Evolutionary conservation across 1,139 yeast genomes (phyloP).

Genomic region (Starmera stellimalicola): DNA sequence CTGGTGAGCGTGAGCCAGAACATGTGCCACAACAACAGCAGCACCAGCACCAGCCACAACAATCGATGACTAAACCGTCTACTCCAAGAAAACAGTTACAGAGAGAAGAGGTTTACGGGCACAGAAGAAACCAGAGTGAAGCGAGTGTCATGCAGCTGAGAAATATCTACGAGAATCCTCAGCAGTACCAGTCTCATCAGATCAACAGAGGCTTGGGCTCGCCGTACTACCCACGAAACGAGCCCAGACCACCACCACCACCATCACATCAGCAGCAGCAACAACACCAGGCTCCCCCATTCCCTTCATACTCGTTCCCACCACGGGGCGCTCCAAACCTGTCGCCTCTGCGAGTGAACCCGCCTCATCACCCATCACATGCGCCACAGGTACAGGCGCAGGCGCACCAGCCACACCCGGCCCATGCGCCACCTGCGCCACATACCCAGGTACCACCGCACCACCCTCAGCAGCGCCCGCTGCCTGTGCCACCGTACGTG

Average conservation of each 20-base stretch:
- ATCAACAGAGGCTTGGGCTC: constrained; percentile 8
- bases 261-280: constrained; percentile 5
- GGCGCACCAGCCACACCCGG: constrained; percentile 1
- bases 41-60: too few species aligned
- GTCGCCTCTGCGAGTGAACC: background rate
- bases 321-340: constrained; percentile 1
- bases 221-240: constrained; percentile 6
- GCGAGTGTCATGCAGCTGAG: constrained; percentile 11
- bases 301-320: constrained; percentile 3
- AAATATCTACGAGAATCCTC: constrained; percentile 12
- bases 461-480: constrained; percentile 1
- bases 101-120: constrained; percentile 3
- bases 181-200: constrained; percentile 2
- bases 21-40: too few species aligned
- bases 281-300: constrained; percentile 1
- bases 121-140: constrained; percentile 20
- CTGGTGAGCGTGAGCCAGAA: background rate
- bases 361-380: background rate
- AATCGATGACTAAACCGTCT: constrained; percentile 4
- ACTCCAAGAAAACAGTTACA: constrained; percentile 2
- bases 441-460: background rate
- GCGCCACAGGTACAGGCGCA: background rate
- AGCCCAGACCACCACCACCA: constrained; percentile 1
- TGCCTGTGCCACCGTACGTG: constrained; percentile 1
- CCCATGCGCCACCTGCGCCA: constrained; percentile 2